Conservation (phyloP, 2,329 filamentous ascomycete genomes). For the Alternaria consortialis region DNA sequence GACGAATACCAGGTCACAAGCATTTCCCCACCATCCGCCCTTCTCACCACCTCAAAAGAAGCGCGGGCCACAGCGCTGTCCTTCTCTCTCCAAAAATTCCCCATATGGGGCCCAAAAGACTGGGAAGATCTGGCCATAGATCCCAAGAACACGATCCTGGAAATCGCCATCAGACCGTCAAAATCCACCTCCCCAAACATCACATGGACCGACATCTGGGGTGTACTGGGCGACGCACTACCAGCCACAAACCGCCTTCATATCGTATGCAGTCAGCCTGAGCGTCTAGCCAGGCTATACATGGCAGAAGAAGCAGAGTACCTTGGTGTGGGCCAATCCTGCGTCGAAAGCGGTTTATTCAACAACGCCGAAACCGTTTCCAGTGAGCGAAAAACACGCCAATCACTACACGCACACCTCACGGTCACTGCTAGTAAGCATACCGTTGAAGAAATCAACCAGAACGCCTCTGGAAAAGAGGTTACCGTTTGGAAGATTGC, state of each 20-base stretch:
- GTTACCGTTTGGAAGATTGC: slow-evolving; percentile 9
- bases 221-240: slow-evolving; percentile 20
- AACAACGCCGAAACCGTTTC: slow-evolving; percentile 14
- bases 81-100: slow-evolving; percentile 7
- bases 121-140: slow-evolving; percentile 18
- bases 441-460: slow-evolving; percentile 2
- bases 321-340: slow-evolving; percentile 20
- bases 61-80: slow-evolving; percentile 13
- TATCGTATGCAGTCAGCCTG: slow-evolving; percentile 17
- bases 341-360: slow-evolving; percentile 22
- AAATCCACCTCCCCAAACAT: slow-evolving; percentile 14
- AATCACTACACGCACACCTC: slow-evolving; percentile 15
- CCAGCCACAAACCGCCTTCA: slow-evolving; percentile 14
- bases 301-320: slow-evolving; percentile 25
- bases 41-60: slow-evolving; percentile 17
- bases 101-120: slow-evolving; percentile 15
- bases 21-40: slow-evolving; percentile 15
- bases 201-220: slow-evolving; percentile 25
- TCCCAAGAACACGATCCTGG: slow-evolving; percentile 13
- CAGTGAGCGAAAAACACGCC: slow-evolving; percentile 17
- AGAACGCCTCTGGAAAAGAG: not conserved
- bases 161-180: slow-evolving; percentile 18
- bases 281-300: slow-evolving; percentile 21
- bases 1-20: slow-evolving; percentile 16
- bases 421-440: slow-evolving; percentile 11